These are phyloP conservation scores for Kurtzmaniella natalensis DNA, from an alignment of 1,139 yeast genomes.

Conservation along the genomic window DNA sequence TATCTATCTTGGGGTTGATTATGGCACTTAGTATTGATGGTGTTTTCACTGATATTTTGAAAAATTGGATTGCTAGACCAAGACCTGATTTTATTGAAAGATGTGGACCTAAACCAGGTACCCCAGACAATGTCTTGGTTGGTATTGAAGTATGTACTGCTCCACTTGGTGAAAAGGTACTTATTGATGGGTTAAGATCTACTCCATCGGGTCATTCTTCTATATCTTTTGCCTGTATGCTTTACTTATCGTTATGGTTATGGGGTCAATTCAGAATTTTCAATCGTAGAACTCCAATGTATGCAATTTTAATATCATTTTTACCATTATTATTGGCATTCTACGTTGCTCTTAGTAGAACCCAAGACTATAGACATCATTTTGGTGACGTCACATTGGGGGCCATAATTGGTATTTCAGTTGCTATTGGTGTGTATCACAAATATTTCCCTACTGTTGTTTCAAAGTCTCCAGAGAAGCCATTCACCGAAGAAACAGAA, in stretches of 20 bases:
- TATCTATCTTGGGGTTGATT: slow-evolving; percentile 22
- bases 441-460: slow-evolving; percentile 39
- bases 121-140: slow-evolving; percentile 34
- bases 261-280: slow-evolving; percentile 46
- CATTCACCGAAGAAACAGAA: slow-evolving; percentile 11
- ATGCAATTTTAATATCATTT: slow-evolving; percentile 13
- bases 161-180: slow-evolving; percentile 45
- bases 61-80: slow-evolving; percentile 75
- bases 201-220: slow-evolving; percentile 84
- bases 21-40: slow-evolving; percentile 34
- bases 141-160: slow-evolving; percentile 32
- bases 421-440: slow-evolving; percentile 48
- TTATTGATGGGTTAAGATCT: slow-evolving; percentile 69
- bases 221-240: slow-evolving; percentile 60
- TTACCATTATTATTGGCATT: slow-evolving; percentile 31
- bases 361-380: slow-evolving; percentile 77
- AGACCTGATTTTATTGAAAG: slow-evolving; percentile 76
- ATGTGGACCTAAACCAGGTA: slow-evolving; percentile 47
- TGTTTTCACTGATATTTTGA: slow-evolving; percentile 60
- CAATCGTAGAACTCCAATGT: slow-evolving; percentile 12
- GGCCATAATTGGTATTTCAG: slow-evolving; percentile 40
- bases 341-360: slow-evolving; percentile 55
- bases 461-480: slow-evolving; percentile 6
- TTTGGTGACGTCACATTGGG: slow-evolving; percentile 66
- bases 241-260: slow-evolving; percentile 61